These are phyloP conservation scores for Reutealis trisperma DNA, from an alignment of 345 rosid genomes.

Conservation along the genomic window DNA sequence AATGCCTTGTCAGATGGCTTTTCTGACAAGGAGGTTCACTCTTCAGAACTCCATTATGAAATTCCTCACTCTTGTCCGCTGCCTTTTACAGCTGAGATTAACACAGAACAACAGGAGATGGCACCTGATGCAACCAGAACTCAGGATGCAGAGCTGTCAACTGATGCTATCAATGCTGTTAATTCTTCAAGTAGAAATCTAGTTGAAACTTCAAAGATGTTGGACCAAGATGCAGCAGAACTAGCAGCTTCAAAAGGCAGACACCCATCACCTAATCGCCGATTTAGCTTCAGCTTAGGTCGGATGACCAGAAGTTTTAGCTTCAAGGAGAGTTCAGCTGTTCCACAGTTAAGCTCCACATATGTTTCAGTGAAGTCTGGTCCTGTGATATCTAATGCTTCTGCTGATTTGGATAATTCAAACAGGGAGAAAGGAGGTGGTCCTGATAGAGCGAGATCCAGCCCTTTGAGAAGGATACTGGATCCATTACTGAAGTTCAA, in stretches of 20 bases:
- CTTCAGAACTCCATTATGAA: conserved; percentile 36
- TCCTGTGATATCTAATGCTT: conserved; percentile 48
- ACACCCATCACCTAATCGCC: conserved; percentile 55
- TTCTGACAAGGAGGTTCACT: conserved; percentile 28
- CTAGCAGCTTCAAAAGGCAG: conserved; percentile 45
- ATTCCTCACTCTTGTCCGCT: conserved; percentile 55
- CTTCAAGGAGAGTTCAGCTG: conserved; percentile 58
- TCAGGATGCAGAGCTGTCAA: conserved; percentile 31
- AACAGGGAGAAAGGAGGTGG: conserved; percentile 41
- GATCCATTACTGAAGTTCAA: conserved; percentile 68
- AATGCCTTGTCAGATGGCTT: conserved; percentile 36
- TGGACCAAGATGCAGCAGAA: conserved; percentile 47
- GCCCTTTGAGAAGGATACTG: conserved; percentile 73
- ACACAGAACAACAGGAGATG: conserved; percentile 28
- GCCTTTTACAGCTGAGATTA: conserved; percentile 38
- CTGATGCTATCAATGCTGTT: conserved; percentile 29
- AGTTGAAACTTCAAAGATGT: conserved; percentile 35
- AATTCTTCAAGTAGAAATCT: conserved; percentile 27
- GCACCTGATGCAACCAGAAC: conserved; percentile 14
- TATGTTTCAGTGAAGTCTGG: conserved; percentile 55
- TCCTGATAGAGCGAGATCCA: conserved; percentile 53
- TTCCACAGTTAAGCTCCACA: conserved; percentile 45
- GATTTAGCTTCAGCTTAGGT: conserved; percentile 82
- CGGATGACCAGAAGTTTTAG: conserved; percentile 76
- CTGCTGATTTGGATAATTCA: conserved; percentile 34